Evolutionary conservation across 805 yeast genomes (phyloP).

Genomic region (Dipodascopsis uninucleata): DNA sequence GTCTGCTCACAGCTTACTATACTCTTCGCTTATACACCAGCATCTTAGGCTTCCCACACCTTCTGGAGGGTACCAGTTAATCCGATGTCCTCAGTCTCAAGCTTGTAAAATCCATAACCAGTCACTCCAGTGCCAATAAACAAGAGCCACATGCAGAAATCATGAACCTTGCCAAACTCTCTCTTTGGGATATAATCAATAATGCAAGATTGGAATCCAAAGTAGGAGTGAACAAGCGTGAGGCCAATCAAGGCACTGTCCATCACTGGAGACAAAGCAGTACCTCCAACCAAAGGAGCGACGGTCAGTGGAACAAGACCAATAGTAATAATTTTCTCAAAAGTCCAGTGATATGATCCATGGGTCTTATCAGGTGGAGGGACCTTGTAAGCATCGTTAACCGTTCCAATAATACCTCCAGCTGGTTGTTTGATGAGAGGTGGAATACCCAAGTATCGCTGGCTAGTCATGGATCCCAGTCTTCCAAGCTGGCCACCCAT

Average conservation of each 20-base stretch:
- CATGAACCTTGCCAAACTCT: conserved; percentile 75
- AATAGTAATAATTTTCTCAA: conserved; percentile 68
- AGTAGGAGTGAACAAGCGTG: conserved; percentile 71
- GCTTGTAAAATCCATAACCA: conserved; percentile 73
- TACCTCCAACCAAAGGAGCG: conserved; percentile 73
- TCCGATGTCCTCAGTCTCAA: conserved; percentile 75
- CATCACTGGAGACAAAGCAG: conserved; percentile 57
- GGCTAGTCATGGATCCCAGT: no score
- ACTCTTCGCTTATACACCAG: no score
- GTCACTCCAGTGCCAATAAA: conserved; percentile 68
- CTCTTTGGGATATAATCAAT: conserved; percentile 88
- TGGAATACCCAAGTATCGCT: conserved; percentile 27
- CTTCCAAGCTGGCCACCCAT: no score
- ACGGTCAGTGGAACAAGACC: conserved; percentile 73
- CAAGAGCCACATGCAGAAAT: conserved; percentile 62
- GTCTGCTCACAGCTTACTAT: no score
- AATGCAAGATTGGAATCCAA: conserved; percentile 88
- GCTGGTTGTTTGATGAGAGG: conserved; percentile 42
- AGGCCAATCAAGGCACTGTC: conserved; percentile 70
- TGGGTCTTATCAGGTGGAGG: conserved; percentile 63
- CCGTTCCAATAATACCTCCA: conserved; percentile 83
- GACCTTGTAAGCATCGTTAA: conserved; percentile 76
- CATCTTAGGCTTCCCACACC: conserved; percentile 57
- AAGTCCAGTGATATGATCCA: conserved; percentile 93
- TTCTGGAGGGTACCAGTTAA: conserved; percentile 58